Evolutionary conservation across 345 rosid species (phyloP).

Genomic region (Salix viminalis): DNA sequence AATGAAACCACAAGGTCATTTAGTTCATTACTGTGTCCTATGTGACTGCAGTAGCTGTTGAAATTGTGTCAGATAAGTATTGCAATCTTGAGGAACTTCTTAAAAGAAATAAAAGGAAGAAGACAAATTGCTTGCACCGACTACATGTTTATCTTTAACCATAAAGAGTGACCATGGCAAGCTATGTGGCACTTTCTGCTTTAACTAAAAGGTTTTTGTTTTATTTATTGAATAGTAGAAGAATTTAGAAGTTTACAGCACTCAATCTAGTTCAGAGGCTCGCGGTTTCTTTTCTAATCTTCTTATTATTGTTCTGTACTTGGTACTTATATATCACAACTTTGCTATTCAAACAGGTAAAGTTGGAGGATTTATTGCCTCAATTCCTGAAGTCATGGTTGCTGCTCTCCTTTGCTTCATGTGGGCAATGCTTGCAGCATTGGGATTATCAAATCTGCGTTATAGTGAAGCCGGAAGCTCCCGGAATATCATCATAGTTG

Average conservation of each 20-base stretch:
- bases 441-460: constrained; percentile 89
- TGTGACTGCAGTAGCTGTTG: not conserved
- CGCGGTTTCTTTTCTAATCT: not conserved
- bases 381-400: constrained; percentile 91
- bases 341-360: constrained; percentile 53
- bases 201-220: not conserved
- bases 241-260: not conserved
- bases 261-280: not conserved
- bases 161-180: not conserved
- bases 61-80: not conserved
- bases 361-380: constrained; percentile 94
- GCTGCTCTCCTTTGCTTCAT: constrained; percentile 96
- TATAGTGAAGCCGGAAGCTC: constrained; percentile 99
- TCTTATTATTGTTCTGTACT: not conserved
- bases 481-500: constrained; percentile 84
- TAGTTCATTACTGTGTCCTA: not conserved
- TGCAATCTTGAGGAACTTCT: not conserved
- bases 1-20: not conserved
- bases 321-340: not conserved
- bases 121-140: not conserved
- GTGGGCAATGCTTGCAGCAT: constrained; percentile 97
- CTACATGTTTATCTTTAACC: not conserved
- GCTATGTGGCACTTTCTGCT: not conserved
- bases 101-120: not conserved
- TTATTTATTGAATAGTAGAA: not conserved